Percentiles rank a stretch among this genome's conserved stretches.
phyloP scores from a whole-genome alignment of 2,329 filamentous ascomycete genomes.

The Colletotrichum destructivum region DNA sequence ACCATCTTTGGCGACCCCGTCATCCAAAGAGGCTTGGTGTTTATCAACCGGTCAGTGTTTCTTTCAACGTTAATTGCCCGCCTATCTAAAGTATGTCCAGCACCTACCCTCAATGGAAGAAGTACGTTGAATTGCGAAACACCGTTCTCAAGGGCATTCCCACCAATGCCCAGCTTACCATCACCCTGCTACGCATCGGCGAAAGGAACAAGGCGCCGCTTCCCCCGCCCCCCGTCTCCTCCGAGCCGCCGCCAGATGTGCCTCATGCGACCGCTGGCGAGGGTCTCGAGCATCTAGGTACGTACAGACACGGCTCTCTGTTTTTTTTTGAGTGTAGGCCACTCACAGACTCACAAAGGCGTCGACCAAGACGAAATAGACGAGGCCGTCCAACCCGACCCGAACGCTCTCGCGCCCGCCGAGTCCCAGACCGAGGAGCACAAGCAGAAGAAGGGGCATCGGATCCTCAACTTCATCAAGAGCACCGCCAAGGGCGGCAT shows the following conservation, averaged over 20 bases:
- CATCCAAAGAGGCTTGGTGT: conserved; percentile 71
- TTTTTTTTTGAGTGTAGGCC: too few relatives aligned
- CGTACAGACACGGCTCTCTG: background rate
- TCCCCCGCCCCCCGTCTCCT: conserved; percentile 67
- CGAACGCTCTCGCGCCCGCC: conserved; percentile 58
- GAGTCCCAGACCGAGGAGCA: conserved; percentile 65
- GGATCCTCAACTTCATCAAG: conserved; percentile 77
- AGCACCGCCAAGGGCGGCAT: conserved; percentile 79
- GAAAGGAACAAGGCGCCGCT: conserved; percentile 86
- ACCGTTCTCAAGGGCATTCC: conserved; percentile 86
- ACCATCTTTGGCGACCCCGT: conserved; percentile 86
- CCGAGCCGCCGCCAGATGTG: conserved; percentile 53
- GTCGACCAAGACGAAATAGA: conserved; percentile 78
- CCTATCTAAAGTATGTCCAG: conserved; percentile 50
- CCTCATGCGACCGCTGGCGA: conserved; percentile 62
- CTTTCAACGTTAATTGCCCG: conserved; percentile 39
- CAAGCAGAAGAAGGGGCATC: conserved; percentile 58
- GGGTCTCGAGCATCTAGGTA: conserved; percentile 54
- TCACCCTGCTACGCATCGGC: conserved; percentile 86
- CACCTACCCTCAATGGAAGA: conserved; percentile 79
- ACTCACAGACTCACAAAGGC: conserved; percentile 50
- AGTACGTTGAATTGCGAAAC: conserved; percentile 80
- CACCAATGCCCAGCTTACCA: conserved; percentile 86
- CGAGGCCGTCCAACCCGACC: conserved; percentile 66
- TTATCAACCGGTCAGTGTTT: conserved; percentile 67